These are phyloP conservation scores for Yamadazyma phyllophila DNA, from an alignment of 805 yeast genomes.

Conservation along the genomic window DNA sequence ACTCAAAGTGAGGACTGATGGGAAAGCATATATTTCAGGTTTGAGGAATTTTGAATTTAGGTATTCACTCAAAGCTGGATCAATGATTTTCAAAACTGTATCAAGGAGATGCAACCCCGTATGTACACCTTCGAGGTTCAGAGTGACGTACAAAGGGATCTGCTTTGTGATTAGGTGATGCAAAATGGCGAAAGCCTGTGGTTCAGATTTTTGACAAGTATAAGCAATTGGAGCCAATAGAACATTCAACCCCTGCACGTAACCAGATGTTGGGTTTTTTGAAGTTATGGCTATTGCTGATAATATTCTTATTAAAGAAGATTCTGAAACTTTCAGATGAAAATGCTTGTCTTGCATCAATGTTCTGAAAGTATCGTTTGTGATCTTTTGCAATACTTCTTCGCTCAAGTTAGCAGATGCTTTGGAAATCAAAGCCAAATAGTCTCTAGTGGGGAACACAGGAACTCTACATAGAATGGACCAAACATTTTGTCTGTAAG, in stretches of 20 bases:
- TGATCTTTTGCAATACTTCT: constrained; percentile 62
- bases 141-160: constrained; percentile 77
- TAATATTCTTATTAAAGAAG: constrained; percentile 61
- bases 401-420: constrained; percentile 50
- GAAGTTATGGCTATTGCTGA: constrained; percentile 65
- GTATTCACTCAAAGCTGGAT: constrained; percentile 61
- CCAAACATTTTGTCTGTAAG: constrained; percentile 79
- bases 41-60: constrained; percentile 64
- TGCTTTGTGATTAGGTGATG: constrained; percentile 57
- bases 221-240: constrained; percentile 80
- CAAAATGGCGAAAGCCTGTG: constrained; percentile 77
- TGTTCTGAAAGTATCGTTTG: constrained; percentile 84
- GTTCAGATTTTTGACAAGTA: constrained; percentile 68
- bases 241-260: constrained; percentile 93
- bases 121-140: constrained; percentile 77
- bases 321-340: constrained; percentile 65
- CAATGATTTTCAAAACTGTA: constrained; percentile 64
- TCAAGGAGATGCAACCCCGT: constrained; percentile 77
- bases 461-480: constrained; percentile 66
- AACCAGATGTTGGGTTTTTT: constrained; percentile 34
- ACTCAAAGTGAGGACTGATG: constrained; percentile 76
- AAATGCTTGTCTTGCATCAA: constrained; percentile 70
- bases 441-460: constrained; percentile 54
- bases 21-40: constrained; percentile 85
- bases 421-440: constrained; percentile 45